Base-by-base conservation (phyloP, 305 asterid species). In the Fraxinus paxiana region DNA sequence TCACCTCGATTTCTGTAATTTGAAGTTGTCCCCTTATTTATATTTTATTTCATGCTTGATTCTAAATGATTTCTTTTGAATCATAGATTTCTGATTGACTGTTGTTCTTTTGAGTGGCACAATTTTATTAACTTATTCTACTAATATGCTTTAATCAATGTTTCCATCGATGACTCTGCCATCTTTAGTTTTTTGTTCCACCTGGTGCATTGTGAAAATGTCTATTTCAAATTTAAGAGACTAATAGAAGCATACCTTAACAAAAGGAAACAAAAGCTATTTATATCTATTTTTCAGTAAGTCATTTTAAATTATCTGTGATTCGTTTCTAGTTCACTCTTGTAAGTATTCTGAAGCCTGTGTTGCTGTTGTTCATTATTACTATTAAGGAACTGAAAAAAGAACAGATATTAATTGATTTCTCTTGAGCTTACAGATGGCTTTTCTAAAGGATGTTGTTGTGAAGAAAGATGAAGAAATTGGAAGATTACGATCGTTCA, bases 381-480 rank as follows among this genome's bases (percentile, higher is more conserved):
- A 67, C 9, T 67, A 13, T 0, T 26, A 28, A 67, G 38, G 38
- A 26, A 28, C 74, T 35, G 2, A 67, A 12, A 13, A 18, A 67
- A 28, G 74, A 67, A 71, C 79, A 76, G 7, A 73, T 26, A 69
- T 65, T 43, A 26, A 77, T 74, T 61, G n/a, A 65, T 77, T 79
- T 9, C 56, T 83, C 73, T 80, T 59, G 56, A 76, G 82, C 80
- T 79, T 84, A 73, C 90, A 94, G 99, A 92, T 94, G 72, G 89
- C 93, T 79, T 87, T 88, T 83, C 86, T 96, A 43, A 96, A 96
- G 88, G 91, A 89, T 73, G 87, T 86, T 70, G 85, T 92, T 80
- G 82, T 85, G 38, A 90, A 88, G 86, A 95, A 94, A 87, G 99
- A 95, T 15, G 94, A 92, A 43, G 97, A 96, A 84, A 89, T 96